Evolutionary conservation across 495 filamentous ascomycete genomes (phyloP).

Genomic region (Hypoxylon lenormandii): DNA sequence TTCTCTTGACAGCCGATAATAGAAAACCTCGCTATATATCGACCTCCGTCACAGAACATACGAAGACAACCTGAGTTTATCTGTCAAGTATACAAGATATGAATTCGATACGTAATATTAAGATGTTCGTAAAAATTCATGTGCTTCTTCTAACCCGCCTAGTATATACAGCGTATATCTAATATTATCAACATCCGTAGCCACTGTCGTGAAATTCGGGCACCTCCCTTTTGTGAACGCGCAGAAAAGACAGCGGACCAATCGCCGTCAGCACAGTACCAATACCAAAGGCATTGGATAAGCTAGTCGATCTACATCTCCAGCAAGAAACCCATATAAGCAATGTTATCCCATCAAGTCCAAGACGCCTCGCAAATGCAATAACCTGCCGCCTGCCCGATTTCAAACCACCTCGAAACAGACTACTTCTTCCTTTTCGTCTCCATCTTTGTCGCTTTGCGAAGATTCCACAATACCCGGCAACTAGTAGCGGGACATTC

Average conservation of each 20-base stretch:
- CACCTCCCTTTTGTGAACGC: conserved; percentile 8
- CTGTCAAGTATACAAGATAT: too few species aligned
- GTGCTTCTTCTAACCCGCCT: too few species aligned
- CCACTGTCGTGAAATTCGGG: background rate
- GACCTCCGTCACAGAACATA: too few species aligned
- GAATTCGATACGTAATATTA: too few species aligned
- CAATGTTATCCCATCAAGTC: conserved; percentile 16
- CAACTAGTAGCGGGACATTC: conserved; percentile 52
- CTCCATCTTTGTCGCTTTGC: conserved; percentile 14
- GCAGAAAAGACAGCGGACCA: conserved; percentile 5
- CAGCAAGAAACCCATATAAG: conserved; percentile 9
- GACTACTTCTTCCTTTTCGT: conserved; percentile 16
- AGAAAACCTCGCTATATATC: too few species aligned
- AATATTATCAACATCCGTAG: conserved; percentile 21
- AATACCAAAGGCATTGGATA: conserved; percentile 39
- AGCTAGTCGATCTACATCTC: conserved; percentile 21
- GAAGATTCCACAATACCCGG: conserved; percentile 34
- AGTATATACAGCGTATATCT: conserved; percentile 37
- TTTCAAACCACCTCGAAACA: conserved; percentile 28
- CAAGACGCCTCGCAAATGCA: conserved; percentile 44
- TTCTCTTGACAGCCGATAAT: too few species aligned
- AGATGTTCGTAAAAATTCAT: too few species aligned
- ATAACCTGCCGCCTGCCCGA: conserved; percentile 3
- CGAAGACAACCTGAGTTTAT: too few species aligned
- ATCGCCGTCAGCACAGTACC: conserved; percentile 25